These are phyloP conservation scores for Carallia pectinifolia DNA, from an alignment of 345 rosid genomes.

Conservation along the genomic window DNA sequence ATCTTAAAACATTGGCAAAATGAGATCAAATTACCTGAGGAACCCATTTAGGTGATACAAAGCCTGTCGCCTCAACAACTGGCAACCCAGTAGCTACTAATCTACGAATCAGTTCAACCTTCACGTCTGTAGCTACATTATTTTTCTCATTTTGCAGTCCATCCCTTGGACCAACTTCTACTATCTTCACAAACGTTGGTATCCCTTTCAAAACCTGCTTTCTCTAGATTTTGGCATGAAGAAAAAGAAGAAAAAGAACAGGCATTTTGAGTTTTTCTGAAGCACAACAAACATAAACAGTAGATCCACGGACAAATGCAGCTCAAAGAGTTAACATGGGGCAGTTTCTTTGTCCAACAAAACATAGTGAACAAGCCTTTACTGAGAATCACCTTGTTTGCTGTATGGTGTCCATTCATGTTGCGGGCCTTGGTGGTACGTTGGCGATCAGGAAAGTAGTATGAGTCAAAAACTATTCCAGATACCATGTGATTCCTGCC, in stretches of 20 bases:
- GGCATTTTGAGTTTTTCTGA: neutral
- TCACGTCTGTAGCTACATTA: conserved; percentile 49
- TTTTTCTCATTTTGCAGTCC: conserved; percentile 74
- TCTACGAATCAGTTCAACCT: conserved; percentile 61
- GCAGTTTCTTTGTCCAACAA: neutral
- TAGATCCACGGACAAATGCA: neutral
- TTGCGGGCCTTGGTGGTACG: conserved; percentile 42
- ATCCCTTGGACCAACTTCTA: conserved; percentile 83
- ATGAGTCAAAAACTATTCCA: conserved; percentile 43
- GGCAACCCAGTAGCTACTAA: conserved; percentile 58
- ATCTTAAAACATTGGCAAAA: neutral
- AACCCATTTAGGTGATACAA: conserved; percentile 86
- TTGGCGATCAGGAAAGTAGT: conserved; percentile 44
- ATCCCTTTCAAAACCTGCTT: conserved; percentile 51
- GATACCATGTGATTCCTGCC: conserved; percentile 38
- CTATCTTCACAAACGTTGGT: conserved; percentile 64
- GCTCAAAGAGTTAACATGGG: neutral
- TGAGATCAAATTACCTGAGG: conserved; percentile 54
- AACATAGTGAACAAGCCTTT: neutral
- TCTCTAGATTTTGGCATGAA: conserved; percentile 11
- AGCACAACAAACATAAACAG: neutral
- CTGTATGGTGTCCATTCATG: conserved; percentile 30
- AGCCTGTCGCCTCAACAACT: conserved; percentile 78
- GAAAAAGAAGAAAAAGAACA: conserved; percentile 3
- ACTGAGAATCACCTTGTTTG: conserved; percentile 55